Evolutionary conservation across 1,139 yeast species (phyloP), one percentile per base, ranked within the genome.

Genomic region (Kodamaea plutei): DNA sequence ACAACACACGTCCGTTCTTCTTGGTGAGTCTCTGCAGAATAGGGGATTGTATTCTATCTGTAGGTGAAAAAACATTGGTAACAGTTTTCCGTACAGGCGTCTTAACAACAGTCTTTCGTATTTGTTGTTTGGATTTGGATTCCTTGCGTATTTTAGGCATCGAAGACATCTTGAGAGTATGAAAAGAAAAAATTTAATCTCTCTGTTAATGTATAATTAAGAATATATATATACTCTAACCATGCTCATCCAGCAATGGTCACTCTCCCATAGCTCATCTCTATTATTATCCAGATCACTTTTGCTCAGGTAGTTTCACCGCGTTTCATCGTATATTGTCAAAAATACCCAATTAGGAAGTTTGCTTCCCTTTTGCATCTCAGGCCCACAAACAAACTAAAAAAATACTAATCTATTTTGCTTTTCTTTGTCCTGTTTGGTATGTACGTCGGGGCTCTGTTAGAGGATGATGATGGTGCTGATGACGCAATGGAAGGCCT

Each of bases 401-500:
- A 18, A 18, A 18, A 18, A 8, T 8, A 8, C n/a, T 18, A 10
- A 23, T 9, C 25, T 14, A 23, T 11, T 8, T 8, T 7, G 5
- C 16, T 11, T 15, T 27, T 27, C 18, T 23, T 30, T 18, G 37
- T 35, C 27, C 56, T 42, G 28, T 45, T 39, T 4, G 61, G 61
- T 15, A 53, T 48, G 35, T 56, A 58, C n/a, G 48, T 34, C 8
- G 64, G 64, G 0, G 63, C 64, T 28, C 32, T 49, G 15, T 48
- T 35, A 9, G 22, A 26, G 8, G 15, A n/a, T 17, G 21, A 22
- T 23, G 28, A n/a, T 8, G 15, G 8, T 13, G 21, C 11, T 8
- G 20, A 9, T 13, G 11, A n/a, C 8, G 19, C 23, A 19, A 14
- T 15, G 6, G 29, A n/a, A 19, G 18, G n/a, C 14, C 18, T 22